A percentile compares a stretch with the other conserved stretches of the same genome.
phyloP scores from a whole-genome alignment of 345 rosid species.

The Nasturtium officinale region DNA sequence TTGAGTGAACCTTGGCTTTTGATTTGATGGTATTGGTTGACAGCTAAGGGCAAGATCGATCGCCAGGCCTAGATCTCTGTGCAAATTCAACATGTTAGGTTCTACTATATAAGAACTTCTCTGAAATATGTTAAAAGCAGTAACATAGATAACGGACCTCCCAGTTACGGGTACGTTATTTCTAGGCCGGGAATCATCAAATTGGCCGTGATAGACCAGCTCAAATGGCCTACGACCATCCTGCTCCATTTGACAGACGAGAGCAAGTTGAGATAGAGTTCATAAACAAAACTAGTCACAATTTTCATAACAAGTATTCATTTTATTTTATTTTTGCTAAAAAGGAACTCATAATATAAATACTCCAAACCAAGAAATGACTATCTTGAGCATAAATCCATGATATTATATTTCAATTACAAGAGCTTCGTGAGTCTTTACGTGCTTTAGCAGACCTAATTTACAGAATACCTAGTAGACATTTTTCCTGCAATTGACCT shows the following conservation, averaged over 20 bases:
- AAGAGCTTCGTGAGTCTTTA: constrained; percentile 7
- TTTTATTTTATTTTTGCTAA: too few relatives aligned
- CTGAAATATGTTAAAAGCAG: not conserved
- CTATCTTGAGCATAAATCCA: constrained; percentile 2
- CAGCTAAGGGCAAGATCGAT: constrained; percentile 76
- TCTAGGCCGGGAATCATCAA: constrained; percentile 88
- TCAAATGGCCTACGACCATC: constrained; percentile 91
- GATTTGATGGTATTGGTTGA: constrained; percentile 63
- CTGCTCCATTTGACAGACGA: constrained; percentile 43
- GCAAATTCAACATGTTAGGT: constrained; percentile 9
- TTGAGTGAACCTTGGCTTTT: constrained; percentile 71
- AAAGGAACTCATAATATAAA: not conserved
- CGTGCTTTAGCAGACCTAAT: not conserved
- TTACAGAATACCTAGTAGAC: not conserved
- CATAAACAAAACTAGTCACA: not conserved
- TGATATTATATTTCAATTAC: not conserved
- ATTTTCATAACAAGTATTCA: not conserved
- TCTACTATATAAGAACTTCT: not conserved
- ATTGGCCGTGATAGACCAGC: constrained; percentile 90
- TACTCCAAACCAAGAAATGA: not conserved
- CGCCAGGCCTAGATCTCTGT: constrained; percentile 74
- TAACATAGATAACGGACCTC: constrained; percentile 53
- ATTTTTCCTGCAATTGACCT: not conserved
- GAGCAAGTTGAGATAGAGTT: not conserved
- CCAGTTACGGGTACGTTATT: constrained; percentile 69